Evolutionary conservation across 768 basidiomycete genomes (phyloP), one percentile per base, ranked within the genome.

Genomic region (Leccinum disarticulatum): DNA sequence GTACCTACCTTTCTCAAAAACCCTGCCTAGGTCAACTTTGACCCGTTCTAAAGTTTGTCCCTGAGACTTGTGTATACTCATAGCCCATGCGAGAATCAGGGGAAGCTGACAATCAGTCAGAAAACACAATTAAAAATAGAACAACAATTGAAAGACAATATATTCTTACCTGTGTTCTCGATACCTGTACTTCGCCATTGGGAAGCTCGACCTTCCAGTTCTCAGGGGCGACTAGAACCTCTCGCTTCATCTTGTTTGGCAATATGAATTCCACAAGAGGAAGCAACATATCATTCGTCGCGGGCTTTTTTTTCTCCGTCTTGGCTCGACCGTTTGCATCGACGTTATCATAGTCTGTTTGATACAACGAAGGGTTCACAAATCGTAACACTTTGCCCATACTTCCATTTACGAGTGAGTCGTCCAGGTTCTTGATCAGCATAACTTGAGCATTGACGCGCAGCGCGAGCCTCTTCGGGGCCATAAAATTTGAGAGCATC

Each of bases 31-130:
- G 69, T 98, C 95, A 48, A 98, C 95, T 70, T 91, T 96, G 66
- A 98, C 95, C 50, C 93, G 86, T 27, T 95, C 90, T 10, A 99
- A 79, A 0, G 97, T 98, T 73, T 98, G 97, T 10, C 97, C 97
- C 73, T 99, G 97, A 11, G 91, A 91, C 72, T 99, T 99, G 74
- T 99, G 97, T 62, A 98, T 98, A 51, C 90, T 92, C 93, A 98
- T 96, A 0, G 96, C 95, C 96, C 95, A 98, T 0, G 95, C 83
- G 41, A 96, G 80, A 60, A 97, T 95, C 27, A 98, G 71, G 0
- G 93, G 93, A 2, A 96, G 72, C 92, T 95, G 64, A 47, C 9
- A 55, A 1, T 15, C 46, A 3, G n/a, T 67, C 36, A 61, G 53
- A 6, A 56, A 58, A 48, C 17, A 9, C 9, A 17, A 14, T 8